These are phyloP conservation scores for Botrytis medusae DNA, from an alignment of 2,329 filamentous ascomycete species.

Conservation along the genomic window DNA sequence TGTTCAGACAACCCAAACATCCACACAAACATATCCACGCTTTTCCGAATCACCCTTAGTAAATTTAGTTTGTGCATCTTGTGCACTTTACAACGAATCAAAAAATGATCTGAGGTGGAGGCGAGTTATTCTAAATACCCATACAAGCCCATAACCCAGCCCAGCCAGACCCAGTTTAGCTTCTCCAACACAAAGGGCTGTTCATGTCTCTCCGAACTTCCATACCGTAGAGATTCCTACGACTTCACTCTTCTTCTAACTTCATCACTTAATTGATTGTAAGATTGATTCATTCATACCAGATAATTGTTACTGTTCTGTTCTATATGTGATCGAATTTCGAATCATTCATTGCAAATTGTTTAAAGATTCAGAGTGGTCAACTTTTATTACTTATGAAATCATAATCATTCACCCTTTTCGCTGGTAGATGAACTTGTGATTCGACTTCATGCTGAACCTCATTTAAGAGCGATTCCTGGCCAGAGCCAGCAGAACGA, in stretches of 20 bases:
- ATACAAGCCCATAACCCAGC: slow-evolving; percentile 1
- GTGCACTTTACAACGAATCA: slow-evolving; percentile 17
- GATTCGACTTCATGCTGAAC: slow-evolving; percentile 23
- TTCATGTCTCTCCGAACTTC: slow-evolving; percentile 16
- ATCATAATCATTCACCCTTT: slow-evolving; percentile 13
- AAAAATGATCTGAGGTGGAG: slow-evolving; percentile 13
- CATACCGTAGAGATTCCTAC: slow-evolving; percentile 9
- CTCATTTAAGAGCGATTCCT: slow-evolving; percentile 10
- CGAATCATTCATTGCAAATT: slow-evolving; percentile 12
- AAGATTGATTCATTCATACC: slow-evolving; percentile 6
- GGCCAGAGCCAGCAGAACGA: slow-evolving; percentile 17
- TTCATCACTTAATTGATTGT: slow-evolving; percentile 15
- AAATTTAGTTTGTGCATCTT: slow-evolving; percentile 11
- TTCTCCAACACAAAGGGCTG: slow-evolving; percentile 18
- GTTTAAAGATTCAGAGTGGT: not conserved
- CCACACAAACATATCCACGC: slow-evolving; percentile 1
- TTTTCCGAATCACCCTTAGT: slow-evolving; percentile 9
- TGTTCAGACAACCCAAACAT: slow-evolving; percentile 18
- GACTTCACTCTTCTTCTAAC: slow-evolving; percentile 12
- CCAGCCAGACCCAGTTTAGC: slow-evolving; percentile 15
- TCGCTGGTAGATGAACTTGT: slow-evolving; percentile 9
- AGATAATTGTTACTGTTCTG: not conserved
- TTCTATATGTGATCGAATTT: not conserved
- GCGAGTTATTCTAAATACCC: slow-evolving; percentile 12
- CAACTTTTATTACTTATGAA: not conserved